Percentiles rank a stretch among this genome's conserved stretches.
These are phyloP conservation scores for Corchorus capsularis DNA, from an alignment of 345 rosid species.

Conservation along the genomic window DNA sequence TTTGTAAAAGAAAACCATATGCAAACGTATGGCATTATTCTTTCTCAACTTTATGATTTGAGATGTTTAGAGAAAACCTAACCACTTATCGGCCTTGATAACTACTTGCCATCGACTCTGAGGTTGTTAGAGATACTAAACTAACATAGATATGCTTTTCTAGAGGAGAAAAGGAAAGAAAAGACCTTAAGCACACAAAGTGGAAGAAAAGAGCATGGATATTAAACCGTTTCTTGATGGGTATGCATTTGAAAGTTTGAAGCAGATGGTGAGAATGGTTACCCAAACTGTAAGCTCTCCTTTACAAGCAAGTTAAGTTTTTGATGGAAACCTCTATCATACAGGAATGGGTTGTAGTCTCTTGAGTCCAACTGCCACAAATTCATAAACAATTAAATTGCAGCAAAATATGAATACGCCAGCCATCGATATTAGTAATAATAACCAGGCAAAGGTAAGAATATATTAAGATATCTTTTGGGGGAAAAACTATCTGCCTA, in stretches of 20 bases:
- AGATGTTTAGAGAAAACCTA: constrained; percentile 14
- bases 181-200: background rate
- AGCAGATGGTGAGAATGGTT: constrained; percentile 24
- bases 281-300: constrained; percentile 84
- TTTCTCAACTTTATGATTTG: background rate
- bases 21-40: background rate
- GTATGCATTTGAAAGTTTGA: background rate
- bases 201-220: background rate
- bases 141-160: background rate
- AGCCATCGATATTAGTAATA: background rate
- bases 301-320: constrained; percentile 66
- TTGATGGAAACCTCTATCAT: constrained; percentile 85
- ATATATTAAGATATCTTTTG: background rate
- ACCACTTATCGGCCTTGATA: background rate
- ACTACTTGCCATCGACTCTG: background rate
- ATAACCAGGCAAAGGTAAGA: background rate
- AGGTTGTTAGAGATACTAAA: background rate
- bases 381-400: constrained; percentile 11
- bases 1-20: background rate
- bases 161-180: background rate
- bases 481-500: background rate
- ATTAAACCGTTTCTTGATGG: background rate
- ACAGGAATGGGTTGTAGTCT: constrained; percentile 74
- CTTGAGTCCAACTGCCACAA: constrained; percentile 59
- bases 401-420: constrained; percentile 8